Conservation (phyloP, 23 red algal genomes). For the Chondrus crispus region DNA sequence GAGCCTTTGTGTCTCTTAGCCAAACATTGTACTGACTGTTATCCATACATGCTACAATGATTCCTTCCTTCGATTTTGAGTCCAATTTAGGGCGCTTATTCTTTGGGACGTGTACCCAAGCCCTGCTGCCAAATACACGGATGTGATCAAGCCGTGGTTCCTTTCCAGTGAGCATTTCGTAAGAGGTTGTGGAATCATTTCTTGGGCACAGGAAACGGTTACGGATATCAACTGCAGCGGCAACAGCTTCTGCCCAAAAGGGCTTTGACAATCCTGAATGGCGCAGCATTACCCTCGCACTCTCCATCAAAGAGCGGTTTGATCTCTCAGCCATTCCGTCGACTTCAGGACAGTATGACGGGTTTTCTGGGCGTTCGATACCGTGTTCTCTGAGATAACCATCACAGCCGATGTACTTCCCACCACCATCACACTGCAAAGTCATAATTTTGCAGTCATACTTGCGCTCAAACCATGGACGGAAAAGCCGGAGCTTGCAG, state of each 20-base stretch:
- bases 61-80: not conserved
- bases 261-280: not conserved
- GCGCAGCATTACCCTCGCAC: not conserved
- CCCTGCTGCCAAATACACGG: not conserved
- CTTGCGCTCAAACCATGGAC: not conserved
- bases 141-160: not conserved
- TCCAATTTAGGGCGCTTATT: not conserved
- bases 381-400: not conserved
- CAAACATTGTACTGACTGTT: not conserved
- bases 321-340: not conserved
- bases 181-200: not conserved
- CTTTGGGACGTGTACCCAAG: not conserved
- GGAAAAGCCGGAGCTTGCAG: not conserved
- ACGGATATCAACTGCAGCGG: not conserved
- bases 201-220: not conserved
- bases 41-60: not conserved
- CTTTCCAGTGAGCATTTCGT: not conserved
- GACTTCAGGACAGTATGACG: not conserved
- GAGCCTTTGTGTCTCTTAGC: not conserved
- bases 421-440: not conserved
- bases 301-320: not conserved
- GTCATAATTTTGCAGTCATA: not conserved
- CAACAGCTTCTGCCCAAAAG: not conserved
- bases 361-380: not conserved
- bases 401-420: not conserved